Conservation (phyloP, 495 filamentous ascomycete genomes). For the Podospora appendiculata region DNA sequence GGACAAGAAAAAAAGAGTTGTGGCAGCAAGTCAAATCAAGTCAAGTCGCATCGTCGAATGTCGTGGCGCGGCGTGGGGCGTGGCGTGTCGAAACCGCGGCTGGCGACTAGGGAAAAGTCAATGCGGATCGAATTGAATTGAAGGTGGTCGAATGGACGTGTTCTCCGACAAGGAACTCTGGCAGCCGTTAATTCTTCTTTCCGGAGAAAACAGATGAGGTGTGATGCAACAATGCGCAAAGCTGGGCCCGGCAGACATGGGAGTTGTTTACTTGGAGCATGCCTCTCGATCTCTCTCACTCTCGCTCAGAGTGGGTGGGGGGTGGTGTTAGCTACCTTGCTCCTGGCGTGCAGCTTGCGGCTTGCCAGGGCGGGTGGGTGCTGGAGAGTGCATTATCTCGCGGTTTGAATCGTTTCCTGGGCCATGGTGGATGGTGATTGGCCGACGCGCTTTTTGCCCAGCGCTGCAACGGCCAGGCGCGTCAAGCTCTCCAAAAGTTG, state of each 20-base stretch:
- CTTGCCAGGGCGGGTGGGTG: neutral
- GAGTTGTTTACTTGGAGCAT: neutral
- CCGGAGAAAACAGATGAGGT: too few species aligned
- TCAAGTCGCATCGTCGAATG: too few species aligned
- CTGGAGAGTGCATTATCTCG: neutral
- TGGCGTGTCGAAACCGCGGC: neutral
- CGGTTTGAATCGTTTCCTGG: neutral
- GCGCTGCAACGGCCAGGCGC: neutral
- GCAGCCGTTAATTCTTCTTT: too few species aligned
- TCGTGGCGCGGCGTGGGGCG: too few species aligned
- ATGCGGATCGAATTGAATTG: neutral
- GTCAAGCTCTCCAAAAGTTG: neutral
- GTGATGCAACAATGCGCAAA: too few species aligned
- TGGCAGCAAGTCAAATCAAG: too few species aligned
- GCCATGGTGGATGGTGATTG: slow-evolving; percentile 1
- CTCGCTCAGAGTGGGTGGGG: too few species aligned
- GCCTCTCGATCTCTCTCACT: neutral
- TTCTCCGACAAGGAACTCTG: too few species aligned
- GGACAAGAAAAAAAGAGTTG: too few species aligned
- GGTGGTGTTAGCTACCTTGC: too few species aligned
- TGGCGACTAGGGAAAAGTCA: neutral
- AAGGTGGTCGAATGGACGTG: too few species aligned
- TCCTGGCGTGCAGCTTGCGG: too few species aligned
- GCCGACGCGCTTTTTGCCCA: slow-evolving; percentile 1
- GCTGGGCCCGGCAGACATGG: neutral